Base-by-base conservation (phyloP, 1,284 basidiomycete genomes). In the Puccinia coronata region DNA sequence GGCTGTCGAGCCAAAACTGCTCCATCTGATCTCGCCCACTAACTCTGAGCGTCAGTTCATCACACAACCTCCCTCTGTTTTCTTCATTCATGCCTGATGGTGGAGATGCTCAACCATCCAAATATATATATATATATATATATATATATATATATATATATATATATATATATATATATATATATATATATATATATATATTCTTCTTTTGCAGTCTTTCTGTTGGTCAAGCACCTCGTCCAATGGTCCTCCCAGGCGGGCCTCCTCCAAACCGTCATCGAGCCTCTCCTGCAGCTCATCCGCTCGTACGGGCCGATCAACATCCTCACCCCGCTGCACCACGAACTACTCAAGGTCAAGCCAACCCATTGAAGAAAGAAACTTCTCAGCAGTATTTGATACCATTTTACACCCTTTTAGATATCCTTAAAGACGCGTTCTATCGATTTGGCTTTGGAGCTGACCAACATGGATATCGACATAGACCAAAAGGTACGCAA, bases 301-400 rank as follows among this genome's bases (percentile, higher is more conserved):
- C 1, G 31, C 59, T 9, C 72, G 25, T 41, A 75, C 20, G 55
- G n/a, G 31, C 72, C 53, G 47, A 8, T 75, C 34, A 28, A 75
- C 36, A 63, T 75, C 31, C 53, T 75, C 57, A 75, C 67, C 47
- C 53, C 65, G 25, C 67, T 71, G 43, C 77, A 80, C 55, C 65
- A 49, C 41, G 25, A 71, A 31, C 34, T 80, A 18, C 51, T 80
- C 36, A 80, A 70, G 39, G 67, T 51, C n/a, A 49, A 67, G 63
- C 41, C 63, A 28, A 20, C n/a, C 63, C 11, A 36, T 39, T 67
- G 9, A 8, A 31, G 9, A 36, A 65, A 36, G 2, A 23, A 57
- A 65, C 61, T n/a, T 23, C 8, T 41, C 31, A 20, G 36, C 3
- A n/a, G n/a, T 47, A 4, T 71, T 23, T 53, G 18, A 53, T 5